Evolutionary conservation across 106 monocot genomes (phyloP).

Genomic region (Iris macrosiphon): DNA sequence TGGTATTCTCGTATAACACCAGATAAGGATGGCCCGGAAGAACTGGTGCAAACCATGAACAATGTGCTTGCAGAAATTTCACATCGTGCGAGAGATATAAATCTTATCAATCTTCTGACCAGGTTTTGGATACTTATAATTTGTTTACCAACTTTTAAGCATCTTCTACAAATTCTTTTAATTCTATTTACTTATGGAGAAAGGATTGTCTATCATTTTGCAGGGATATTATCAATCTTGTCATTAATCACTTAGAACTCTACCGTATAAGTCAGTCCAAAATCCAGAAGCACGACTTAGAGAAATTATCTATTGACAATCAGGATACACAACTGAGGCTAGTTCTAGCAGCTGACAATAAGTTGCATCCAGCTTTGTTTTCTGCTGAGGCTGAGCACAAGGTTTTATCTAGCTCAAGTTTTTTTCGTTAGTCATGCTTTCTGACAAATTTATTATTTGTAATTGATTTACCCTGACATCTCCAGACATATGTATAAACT

Average conservation of each 20-base stretch:
- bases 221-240: conserved; percentile 79
- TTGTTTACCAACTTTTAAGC: not conserved
- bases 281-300: conserved; percentile 57
- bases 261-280: conserved; percentile 62
- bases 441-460: no score
- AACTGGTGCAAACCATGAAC: conserved; percentile 71
- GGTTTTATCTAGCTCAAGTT: conserved; percentile 21
- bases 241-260: conserved; percentile 79
- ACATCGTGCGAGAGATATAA: conserved; percentile 80
- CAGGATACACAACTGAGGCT: conserved; percentile 59
- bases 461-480: no score
- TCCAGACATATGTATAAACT: no score
- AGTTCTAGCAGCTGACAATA: conserved; percentile 65
- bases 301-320: conserved; percentile 38
- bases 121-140: conserved; percentile 37
- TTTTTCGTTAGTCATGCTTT: conserved; percentile 5
- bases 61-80: conserved; percentile 82
- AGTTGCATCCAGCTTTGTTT: conserved; percentile 91
- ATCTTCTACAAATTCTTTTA: not conserved
- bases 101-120: conserved; percentile 84
- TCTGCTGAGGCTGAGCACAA: conserved; percentile 88
- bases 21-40: conserved; percentile 87
- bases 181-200: conserved; percentile 4
- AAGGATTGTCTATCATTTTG: conserved; percentile 5
- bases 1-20: conserved; percentile 95